These are phyloP conservation scores for Ceratocystis albifundus DNA, from an alignment of 2,329 filamentous ascomycete species.

Conservation along the genomic window DNA sequence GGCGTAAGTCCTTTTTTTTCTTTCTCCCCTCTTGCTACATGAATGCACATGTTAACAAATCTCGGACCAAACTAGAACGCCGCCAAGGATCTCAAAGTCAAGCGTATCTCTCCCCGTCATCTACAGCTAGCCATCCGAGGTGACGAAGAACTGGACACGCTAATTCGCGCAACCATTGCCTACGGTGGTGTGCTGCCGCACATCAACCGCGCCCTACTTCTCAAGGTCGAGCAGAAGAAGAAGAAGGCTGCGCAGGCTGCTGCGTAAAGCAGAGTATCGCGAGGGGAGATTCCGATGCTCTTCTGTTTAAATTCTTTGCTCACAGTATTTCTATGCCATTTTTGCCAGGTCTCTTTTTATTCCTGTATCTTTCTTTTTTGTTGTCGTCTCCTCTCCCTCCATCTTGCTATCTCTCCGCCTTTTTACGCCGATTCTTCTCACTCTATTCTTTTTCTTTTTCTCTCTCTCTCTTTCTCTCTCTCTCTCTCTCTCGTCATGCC, in stretches of 20 bases:
- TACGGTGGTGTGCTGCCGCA: slow-evolving; percentile 97
- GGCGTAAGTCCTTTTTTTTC: slow-evolving; percentile 48
- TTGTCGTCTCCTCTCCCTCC: background rate
- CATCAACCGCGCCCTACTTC: slow-evolving; percentile 91
- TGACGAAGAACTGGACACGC: slow-evolving; percentile 93
- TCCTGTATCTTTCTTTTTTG: background rate
- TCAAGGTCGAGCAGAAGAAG: slow-evolving; percentile 98
- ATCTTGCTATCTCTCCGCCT: background rate
- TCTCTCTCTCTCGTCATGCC: too few relatives aligned
- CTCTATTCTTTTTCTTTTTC: background rate
- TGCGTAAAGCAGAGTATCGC: slow-evolving; percentile 11
- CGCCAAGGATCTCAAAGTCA: slow-evolving; percentile 98
- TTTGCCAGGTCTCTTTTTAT: background rate
- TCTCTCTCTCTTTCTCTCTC: background rate
- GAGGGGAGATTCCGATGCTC: slow-evolving; percentile 1
- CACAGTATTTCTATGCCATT: background rate
- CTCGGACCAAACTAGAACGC: slow-evolving; percentile 55
- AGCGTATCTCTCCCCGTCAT: slow-evolving; percentile 97
- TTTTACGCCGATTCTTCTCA: too few relatives aligned
- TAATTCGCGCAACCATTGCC: slow-evolving; percentile 94
- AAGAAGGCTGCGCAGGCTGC: slow-evolving; percentile 40
- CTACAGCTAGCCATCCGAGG: slow-evolving; percentile 95
- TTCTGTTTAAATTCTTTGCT: background rate
- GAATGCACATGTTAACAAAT: slow-evolving; percentile 25
- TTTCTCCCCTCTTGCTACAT: background rate